phyloP scores from a whole-genome alignment of 805 yeast species.

The Saturnispora hagleri region DNA sequence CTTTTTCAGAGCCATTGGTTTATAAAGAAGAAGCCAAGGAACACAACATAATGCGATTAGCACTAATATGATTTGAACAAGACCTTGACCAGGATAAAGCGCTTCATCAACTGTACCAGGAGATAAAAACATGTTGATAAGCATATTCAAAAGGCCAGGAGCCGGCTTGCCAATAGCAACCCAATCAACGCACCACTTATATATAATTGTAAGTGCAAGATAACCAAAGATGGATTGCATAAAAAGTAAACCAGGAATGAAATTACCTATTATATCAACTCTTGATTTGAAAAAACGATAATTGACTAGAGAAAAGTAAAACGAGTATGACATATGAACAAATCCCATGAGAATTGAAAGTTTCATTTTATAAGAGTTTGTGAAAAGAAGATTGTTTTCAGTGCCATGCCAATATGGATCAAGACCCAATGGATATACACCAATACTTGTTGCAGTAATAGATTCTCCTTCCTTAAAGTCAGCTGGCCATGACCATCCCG shows the following conservation, averaged over 20 bases:
- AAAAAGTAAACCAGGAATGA: constrained; percentile 63
- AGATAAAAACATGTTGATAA: constrained; percentile 65
- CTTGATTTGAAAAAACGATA: constrained; percentile 45
- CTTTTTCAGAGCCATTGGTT: constrained; percentile 40
- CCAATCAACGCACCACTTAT: constrained; percentile 74
- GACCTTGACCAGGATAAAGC: constrained; percentile 55
- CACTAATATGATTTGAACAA: constrained; percentile 49
- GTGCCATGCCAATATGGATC: constrained; percentile 79
- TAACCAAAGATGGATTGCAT: constrained; percentile 75
- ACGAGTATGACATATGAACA: constrained; percentile 65
- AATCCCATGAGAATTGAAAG: constrained; percentile 69
- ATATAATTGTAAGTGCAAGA: constrained; percentile 53
- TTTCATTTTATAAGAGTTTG: constrained; percentile 73
- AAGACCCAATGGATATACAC: constrained; percentile 53
- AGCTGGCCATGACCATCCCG: constrained; percentile 64
- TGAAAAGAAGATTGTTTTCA: constrained; percentile 57
- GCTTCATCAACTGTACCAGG: constrained; percentile 64
- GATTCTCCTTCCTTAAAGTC: constrained; percentile 41
- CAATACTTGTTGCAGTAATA: constrained; percentile 39
- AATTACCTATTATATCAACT: constrained; percentile 64
- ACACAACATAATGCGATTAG: constrained; percentile 56
- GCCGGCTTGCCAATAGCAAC: constrained; percentile 50
- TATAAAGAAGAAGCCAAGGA: constrained; percentile 62
- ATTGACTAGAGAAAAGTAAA: constrained; percentile 58
- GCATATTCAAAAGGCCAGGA: constrained; percentile 66